Base-by-base conservation (phyloP, 805 yeast genomes). In the Wickerhamomyces bisporus region DNA sequence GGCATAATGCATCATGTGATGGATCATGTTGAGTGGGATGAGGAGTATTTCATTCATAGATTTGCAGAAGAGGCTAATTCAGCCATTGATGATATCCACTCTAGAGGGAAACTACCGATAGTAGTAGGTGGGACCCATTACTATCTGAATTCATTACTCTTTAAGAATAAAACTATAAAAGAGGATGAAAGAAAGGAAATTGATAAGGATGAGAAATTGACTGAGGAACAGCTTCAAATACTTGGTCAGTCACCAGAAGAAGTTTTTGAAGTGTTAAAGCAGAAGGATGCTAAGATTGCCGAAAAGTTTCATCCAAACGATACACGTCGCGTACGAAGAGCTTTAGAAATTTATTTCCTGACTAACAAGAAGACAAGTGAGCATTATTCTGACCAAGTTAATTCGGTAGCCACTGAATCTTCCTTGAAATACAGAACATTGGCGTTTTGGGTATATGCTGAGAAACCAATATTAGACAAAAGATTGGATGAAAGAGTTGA, bases 101-200 rank as follows among this genome's bases (percentile, higher is more conserved):
- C 56, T 0, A 56, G 83, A 16, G 85, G 85, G 0, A 88, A 87
- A 51, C 49, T 83, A 1, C 97, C 98, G 0, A 84, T 93, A 3
- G 58, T 93, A 0, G 93, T 93, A 2, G 98, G 98, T 5, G 98
- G 98, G 0, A 93, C 98, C 0, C 97, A 89, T 55, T 93, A 93
- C 58, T 93, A 93, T 56, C 65, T 87, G 26, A 96, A 86, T 59
- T 77, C 85, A 8, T 57, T 91, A 7, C 55, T 86, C 8, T 86
- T 89, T 55, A 68, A 73, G 28, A 86, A 87, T 51, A 78, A 77
- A 41, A 79, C 85, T 0, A 70, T 83, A 6, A 71, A 70, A 4
- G 57, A 65, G 3, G 39, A 44, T 0, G 43, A 38, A 12, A 36
- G 36, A 2, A 24, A 35, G 3, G 35, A 19, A 10, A 20, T 11